Evolutionary conservation across 2,329 filamentous ascomycete genomes (phyloP).

Genomic region (Grosmannia penicillata): DNA sequence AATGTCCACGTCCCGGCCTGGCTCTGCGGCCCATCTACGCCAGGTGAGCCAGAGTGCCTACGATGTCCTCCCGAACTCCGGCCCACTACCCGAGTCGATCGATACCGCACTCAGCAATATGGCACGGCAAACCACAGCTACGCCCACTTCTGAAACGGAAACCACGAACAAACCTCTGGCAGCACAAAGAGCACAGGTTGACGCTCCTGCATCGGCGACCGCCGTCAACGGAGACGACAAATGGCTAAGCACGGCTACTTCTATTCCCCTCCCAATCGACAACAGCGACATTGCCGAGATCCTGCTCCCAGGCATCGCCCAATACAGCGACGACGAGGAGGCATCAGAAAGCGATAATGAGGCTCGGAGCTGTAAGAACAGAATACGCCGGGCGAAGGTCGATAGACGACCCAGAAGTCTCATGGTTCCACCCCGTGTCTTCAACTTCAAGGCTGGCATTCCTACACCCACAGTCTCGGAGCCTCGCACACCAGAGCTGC

Average conservation of each 20-base stretch:
- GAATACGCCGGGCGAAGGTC: constrained; percentile 15
- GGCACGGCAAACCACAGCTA: constrained; percentile 15
- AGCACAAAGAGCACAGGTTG: neutral
- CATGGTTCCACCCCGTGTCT: constrained; percentile 19
- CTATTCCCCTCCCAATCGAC: constrained; percentile 53
- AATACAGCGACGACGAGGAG: constrained; percentile 50
- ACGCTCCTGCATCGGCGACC: neutral
- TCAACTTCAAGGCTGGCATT: constrained; percentile 14
- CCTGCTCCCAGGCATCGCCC: constrained; percentile 56
- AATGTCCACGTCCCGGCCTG: neutral
- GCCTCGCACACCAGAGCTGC: constrained; percentile 19
- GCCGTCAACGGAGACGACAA: constrained; percentile 19
- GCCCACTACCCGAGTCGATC: neutral
- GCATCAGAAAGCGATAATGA: constrained; percentile 36
- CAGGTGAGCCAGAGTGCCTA: constrained; percentile 18
- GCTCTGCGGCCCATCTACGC: constrained; percentile 18
- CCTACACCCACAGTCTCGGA: constrained; percentile 20
- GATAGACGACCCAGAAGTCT: constrained; percentile 32
- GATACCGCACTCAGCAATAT: neutral
- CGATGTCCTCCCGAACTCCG: neutral
- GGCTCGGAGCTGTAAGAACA: constrained; percentile 9
- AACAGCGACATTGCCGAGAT: constrained; percentile 65
- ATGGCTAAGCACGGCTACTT: constrained; percentile 30
- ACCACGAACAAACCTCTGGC: neutral
- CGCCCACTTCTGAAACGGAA: neutral